Conservation (phyloP, 257 asterid genomes). For the Salvia hispanica region DNA sequence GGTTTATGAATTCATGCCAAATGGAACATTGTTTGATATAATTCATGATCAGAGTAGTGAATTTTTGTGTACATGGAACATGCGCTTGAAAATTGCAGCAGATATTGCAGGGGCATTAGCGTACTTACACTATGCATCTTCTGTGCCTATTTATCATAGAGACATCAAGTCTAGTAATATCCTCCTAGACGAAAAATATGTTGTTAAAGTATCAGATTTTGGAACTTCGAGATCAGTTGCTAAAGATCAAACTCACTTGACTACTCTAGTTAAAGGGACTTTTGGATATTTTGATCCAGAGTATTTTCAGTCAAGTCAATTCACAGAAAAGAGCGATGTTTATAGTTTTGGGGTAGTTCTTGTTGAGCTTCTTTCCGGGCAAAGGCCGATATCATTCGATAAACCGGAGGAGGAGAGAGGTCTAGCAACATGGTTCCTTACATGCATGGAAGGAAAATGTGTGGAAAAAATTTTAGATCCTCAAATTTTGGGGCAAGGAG, state of each 20-base stretch:
- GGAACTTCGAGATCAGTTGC: slow-evolving; percentile 25
- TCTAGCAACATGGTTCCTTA: slow-evolving; percentile 12
- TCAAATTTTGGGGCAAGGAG: slow-evolving; percentile 1
- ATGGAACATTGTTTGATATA: slow-evolving; percentile 21
- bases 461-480: slow-evolving; percentile 18
- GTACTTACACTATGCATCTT: slow-evolving; percentile 28
- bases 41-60: slow-evolving; percentile 5
- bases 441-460: not conserved
- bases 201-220: slow-evolving; percentile 29
- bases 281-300: slow-evolving; percentile 41
- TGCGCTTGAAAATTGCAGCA: slow-evolving; percentile 21
- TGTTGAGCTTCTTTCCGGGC: slow-evolving; percentile 26
- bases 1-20: slow-evolving; percentile 23
- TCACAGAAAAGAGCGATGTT: slow-evolving; percentile 38
- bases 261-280: slow-evolving; percentile 36
- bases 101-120: slow-evolving; percentile 32
- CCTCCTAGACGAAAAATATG: slow-evolving; percentile 31
- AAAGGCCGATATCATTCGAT: slow-evolving; percentile 9
- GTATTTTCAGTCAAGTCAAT: slow-evolving; percentile 33
- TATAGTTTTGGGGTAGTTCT: slow-evolving; percentile 37
- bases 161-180: slow-evolving; percentile 37
- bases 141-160: slow-evolving; percentile 31
- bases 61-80: slow-evolving; percentile 14
- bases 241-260: slow-evolving; percentile 34
- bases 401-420: slow-evolving; percentile 13